Percentiles rank a stretch among this genome's conserved stretches.
phyloP scores from a whole-genome alignment of 768 basidiomycete genomes.

The Cubamyces sp. region DNA sequence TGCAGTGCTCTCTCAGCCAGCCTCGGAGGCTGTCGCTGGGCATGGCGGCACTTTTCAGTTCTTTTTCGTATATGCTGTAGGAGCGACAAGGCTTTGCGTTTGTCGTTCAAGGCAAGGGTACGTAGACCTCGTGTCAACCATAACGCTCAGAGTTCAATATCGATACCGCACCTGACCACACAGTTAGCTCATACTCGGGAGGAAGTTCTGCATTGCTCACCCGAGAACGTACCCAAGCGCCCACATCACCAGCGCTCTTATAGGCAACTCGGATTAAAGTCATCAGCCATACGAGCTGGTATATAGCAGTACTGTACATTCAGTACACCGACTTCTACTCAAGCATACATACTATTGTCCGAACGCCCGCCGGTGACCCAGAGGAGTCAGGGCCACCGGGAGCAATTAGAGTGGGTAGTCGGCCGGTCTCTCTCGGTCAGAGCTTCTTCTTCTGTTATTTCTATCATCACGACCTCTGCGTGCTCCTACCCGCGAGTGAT shows the following conservation, averaged over 20 bases:
- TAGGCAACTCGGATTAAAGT: background rate
- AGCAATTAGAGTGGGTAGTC: conserved; percentile 7
- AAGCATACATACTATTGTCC: conserved; percentile 18
- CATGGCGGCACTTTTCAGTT: background rate
- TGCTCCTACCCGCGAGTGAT: too few relatives aligned
- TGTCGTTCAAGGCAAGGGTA: too few relatives aligned
- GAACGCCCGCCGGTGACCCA: background rate
- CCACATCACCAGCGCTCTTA: too few relatives aligned
- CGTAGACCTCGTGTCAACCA: too few relatives aligned
- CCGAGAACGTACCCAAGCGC: background rate
- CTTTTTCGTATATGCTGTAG: background rate
- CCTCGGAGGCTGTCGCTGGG: background rate
- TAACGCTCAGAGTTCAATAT: too few relatives aligned
- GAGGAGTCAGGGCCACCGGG: background rate
- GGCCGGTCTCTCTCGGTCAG: background rate
- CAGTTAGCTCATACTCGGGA: too few relatives aligned
- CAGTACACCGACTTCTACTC: conserved; percentile 14
- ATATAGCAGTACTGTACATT: conserved; percentile 14
- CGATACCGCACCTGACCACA: too few relatives aligned
- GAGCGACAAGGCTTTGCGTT: background rate
- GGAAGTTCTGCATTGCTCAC: background rate
- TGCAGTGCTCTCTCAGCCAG: background rate
- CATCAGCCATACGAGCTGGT: background rate
- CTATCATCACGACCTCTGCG: background rate
- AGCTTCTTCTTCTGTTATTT: background rate